Percentiles rank a stretch among this genome's conserved stretches.
Evolutionary conservation across 805 yeast genomes (phyloP).

Genomic region (Ogataea saltuana): DNA sequence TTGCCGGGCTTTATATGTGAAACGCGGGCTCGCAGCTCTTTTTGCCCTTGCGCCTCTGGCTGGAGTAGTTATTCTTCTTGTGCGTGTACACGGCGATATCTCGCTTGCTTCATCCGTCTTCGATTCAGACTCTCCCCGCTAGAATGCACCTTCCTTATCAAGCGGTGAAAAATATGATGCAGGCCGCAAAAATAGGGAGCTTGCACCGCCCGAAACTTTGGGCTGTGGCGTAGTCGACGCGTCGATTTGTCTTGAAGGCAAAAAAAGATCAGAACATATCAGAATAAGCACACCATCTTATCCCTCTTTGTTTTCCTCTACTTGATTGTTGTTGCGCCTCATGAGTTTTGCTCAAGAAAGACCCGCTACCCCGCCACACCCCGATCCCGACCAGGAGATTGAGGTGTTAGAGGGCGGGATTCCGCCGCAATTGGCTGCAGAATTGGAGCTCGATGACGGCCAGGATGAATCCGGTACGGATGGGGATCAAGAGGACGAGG

Average conservation of each 20-base stretch:
- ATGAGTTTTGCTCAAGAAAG: neutral
- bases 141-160: constrained; percentile 9
- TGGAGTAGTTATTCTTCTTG: neutral
- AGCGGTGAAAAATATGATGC: neutral
- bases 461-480: constrained; percentile 22
- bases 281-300: neutral
- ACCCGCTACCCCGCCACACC: constrained; percentile 28
- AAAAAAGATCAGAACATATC: neutral
- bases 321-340: neutral
- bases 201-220: neutral
- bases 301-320: neutral
- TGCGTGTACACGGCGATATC: no score
- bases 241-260: neutral
- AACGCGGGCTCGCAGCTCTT: neutral
- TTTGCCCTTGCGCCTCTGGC: neutral
- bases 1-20: neutral
- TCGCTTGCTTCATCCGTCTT: no score
- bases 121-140: neutral
- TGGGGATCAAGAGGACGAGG: constrained; percentile 20
- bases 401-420: constrained; percentile 20
- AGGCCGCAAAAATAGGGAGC: neutral
- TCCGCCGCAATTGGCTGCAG: constrained; percentile 27
- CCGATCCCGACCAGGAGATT: constrained; percentile 31
- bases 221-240: neutral
- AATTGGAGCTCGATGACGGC: constrained; percentile 27